Evolutionary conservation across 495 filamentous ascomycete genomes (phyloP).

Genomic region (Podospora sp.): DNA sequence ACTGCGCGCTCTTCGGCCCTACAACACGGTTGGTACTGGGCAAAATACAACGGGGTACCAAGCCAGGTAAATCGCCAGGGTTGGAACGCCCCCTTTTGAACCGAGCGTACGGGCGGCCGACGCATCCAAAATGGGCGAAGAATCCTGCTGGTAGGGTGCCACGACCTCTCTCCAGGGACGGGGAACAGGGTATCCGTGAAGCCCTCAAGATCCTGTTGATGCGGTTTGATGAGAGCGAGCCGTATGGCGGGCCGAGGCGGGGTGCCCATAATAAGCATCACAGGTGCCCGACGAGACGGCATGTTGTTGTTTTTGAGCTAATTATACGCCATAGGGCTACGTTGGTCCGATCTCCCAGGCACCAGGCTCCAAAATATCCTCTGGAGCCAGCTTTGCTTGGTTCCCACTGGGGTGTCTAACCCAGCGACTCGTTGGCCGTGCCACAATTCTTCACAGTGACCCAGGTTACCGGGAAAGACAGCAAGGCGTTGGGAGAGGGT

Average conservation of each 20-base stretch:
- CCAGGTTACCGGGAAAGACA: not conserved
- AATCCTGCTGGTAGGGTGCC: not conserved
- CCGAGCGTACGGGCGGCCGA: not conserved
- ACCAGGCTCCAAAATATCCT: not conserved
- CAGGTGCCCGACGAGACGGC: not conserved
- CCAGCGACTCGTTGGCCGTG: not conserved
- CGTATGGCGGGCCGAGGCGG: not conserved
- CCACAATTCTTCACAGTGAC: not conserved
- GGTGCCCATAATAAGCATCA: not conserved
- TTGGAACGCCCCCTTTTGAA: not conserved
- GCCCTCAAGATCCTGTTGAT: not conserved
- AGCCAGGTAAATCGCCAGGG: not conserved
- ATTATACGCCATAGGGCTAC: not conserved
- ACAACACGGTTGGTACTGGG: not conserved
- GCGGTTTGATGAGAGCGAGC: not conserved
- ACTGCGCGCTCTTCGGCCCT: not conserved
- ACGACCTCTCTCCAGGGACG: not conserved
- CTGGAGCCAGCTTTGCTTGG: not conserved
- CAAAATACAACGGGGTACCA: not conserved
- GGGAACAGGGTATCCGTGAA: not conserved
- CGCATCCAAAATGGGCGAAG: not conserved
- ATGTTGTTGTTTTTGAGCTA: not conserved
- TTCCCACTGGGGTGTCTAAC: not conserved
- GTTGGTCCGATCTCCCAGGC: not conserved
- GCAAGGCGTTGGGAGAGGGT: not conserved